Evolutionary conservation across 1,139 yeast species (phyloP).

Genomic region (Yamadazyma spencermartinsiae): DNA sequence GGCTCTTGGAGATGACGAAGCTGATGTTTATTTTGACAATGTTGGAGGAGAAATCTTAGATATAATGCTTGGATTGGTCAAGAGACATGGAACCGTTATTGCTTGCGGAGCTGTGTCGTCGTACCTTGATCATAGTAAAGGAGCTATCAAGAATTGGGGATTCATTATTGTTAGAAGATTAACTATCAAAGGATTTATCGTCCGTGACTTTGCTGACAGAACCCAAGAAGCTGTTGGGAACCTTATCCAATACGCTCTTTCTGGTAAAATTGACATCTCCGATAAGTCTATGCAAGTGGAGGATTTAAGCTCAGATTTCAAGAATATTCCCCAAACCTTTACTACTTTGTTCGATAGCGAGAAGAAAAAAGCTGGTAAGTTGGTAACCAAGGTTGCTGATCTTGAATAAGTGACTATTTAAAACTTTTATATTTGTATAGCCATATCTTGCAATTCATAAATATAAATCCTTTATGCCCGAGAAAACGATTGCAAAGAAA

Average conservation of each 20-base stretch:
- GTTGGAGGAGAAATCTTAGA: conserved; percentile 67
- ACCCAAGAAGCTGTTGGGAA: conserved; percentile 37
- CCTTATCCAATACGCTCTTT: conserved; percentile 33
- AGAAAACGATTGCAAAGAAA: too few species aligned
- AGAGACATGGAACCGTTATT: conserved; percentile 45
- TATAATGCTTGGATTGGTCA: conserved; percentile 41
- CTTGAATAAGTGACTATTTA: conserved; percentile 6
- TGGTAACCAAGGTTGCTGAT: conserved; percentile 32
- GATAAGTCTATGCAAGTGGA: conserved; percentile 24
- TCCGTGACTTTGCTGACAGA: conserved; percentile 34
- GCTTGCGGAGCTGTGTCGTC: conserved; percentile 67
- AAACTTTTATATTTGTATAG: neutral
- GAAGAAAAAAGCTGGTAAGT: conserved; percentile 35
- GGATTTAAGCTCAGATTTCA: conserved; percentile 24
- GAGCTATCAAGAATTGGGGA: conserved; percentile 38
- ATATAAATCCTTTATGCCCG: too few species aligned
- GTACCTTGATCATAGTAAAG: conserved; percentile 45
- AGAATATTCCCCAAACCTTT: conserved; percentile 32
- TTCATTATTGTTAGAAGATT: conserved; percentile 49
- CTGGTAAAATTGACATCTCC: conserved; percentile 41
- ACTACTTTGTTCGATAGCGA: conserved; percentile 28
- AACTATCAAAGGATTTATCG: conserved; percentile 49
- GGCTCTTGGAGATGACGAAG: conserved; percentile 43
- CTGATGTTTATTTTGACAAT: conserved; percentile 55
- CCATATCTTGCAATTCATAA: neutral